Evolutionary conservation across 345 rosid species (phyloP), one percentile per base, ranked within the genome.

Genomic region (Cardamine chenopodiifolia): DNA sequence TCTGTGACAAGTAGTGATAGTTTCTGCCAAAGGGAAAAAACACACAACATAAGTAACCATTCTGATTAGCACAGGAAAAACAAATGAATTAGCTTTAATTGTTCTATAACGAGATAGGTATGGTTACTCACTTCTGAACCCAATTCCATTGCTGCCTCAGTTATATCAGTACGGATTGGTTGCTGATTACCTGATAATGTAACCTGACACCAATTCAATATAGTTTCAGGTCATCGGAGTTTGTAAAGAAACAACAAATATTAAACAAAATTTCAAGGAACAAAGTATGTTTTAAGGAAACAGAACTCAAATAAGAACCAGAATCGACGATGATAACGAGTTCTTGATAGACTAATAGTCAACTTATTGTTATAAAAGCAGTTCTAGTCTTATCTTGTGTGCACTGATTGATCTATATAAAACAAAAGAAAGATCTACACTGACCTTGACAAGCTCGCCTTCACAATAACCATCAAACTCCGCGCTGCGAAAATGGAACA

Each of bases 381-480:
- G 32, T 13, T 52, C 8, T 9, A 42, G 53, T 20, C 18, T 37
- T 35, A 37, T n/a, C 15, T 2, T 25, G 5, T 5, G 19, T 15
- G 6, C 14, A n/a, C 14, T 57, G 8, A 31, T 31, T 57, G 5
- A 32, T 58, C n/a, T 19, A 59, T 34, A 2, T 34, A 11, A 28
- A 12, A 0, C 29, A 18, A 58, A 57, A 35, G 12, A n/a, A 60
- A 37, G 70, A 60, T 13, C 6, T 13, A 9, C 26, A 8, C 57
- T 76, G 20, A 88, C 98, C 96, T 91, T 93, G 59, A 93, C 89
- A 32, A 93, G 89, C 83, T 91, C 98, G 54, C 92, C 98, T 86
- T 87, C 91, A 75, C 98, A 91, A 65, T 93, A 91, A 77, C 98
- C 97, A 85, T 93, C 97, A 78, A 93, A 91, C 70, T 93, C 97